Evolutionary conservation across 1,284 basidiomycete species (phyloP).

Genomic region (Microbotryum scabiosae): DNA sequence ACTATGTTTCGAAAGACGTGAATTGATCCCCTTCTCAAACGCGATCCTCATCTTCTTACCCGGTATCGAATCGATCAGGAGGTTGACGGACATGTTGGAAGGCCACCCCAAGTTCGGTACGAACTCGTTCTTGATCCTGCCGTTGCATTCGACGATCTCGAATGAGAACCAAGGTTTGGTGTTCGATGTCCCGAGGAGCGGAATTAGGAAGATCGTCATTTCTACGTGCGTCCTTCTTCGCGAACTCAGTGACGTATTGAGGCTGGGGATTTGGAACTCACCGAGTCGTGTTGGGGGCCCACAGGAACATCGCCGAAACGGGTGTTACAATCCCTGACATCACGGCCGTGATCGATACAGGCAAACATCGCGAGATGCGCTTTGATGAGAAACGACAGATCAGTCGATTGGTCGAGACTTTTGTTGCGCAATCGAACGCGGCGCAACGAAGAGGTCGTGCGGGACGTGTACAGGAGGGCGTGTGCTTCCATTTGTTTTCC

Average conservation of each 20-base stretch:
- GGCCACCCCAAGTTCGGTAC: slow-evolving; percentile 70
- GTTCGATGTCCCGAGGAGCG: slow-evolving; percentile 63
- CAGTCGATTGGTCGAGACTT: slow-evolving; percentile 84
- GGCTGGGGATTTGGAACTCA: background rate
- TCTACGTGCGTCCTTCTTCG: slow-evolving; percentile 34
- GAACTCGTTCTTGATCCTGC: slow-evolving; percentile 66
- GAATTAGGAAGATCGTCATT: slow-evolving; percentile 44
- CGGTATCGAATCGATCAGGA: slow-evolving; percentile 73
- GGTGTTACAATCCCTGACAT: slow-evolving; percentile 98
- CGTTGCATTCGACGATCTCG: slow-evolving; percentile 83
- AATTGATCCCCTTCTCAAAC: slow-evolving; percentile 56
- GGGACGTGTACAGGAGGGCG: slow-evolving; percentile 80
- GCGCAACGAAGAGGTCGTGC: slow-evolving; percentile 83
- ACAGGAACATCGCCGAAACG: slow-evolving; percentile 66
- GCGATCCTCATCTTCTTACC: slow-evolving; percentile 93
- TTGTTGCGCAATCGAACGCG: slow-evolving; percentile 87
- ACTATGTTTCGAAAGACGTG: slow-evolving; percentile 65
- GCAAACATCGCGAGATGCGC: slow-evolving; percentile 80
- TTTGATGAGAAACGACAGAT: slow-evolving; percentile 98
- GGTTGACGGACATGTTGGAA: slow-evolving; percentile 69
- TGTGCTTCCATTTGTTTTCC: slow-evolving; percentile 96
- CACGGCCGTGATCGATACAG: slow-evolving; percentile 92
- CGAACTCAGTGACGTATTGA: background rate
- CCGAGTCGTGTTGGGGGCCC: background rate
- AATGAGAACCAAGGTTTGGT: slow-evolving; percentile 84